Conservation (phyloP, 1,284 basidiomycete genomes). For the Anthracocystis walkeri region DNA sequence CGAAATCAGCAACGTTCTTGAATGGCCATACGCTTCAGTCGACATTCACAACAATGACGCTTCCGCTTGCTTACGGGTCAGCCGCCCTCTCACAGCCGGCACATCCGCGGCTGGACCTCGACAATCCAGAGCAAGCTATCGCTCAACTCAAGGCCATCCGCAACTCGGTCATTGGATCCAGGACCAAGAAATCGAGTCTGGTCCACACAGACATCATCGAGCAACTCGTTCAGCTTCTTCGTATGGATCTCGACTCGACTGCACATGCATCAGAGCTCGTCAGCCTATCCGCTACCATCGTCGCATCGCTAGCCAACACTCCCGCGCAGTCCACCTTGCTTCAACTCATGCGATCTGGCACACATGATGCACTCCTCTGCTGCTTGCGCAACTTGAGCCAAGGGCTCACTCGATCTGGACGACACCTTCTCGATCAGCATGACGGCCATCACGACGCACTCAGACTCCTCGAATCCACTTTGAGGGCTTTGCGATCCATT, state of each 20-base stretch:
- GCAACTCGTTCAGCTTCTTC: conserved; percentile 45
- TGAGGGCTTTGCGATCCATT: conserved; percentile 59
- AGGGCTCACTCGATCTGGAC: conserved; percentile 12
- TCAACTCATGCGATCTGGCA: conserved; percentile 43
- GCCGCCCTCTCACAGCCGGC: conserved; percentile 9
- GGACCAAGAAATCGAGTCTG: conserved; percentile 50
- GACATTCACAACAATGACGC: conserved; percentile 24
- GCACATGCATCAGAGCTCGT: conserved; percentile 34
- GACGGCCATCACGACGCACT: conserved; percentile 16
- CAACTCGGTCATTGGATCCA: conserved; percentile 54
- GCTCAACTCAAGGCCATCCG: conserved; percentile 47
- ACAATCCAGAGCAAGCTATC: conserved; percentile 31
- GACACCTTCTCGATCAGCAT: conserved; percentile 28
- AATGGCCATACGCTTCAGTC: not conserved
- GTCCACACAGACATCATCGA: conserved; percentile 44
- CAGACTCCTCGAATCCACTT: conserved; percentile 44
- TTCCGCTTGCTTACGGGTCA: conserved; percentile 16
- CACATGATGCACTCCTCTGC: conserved; percentile 45
- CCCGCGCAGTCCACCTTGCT: conserved; percentile 43
- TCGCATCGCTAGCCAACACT: conserved; percentile 51
- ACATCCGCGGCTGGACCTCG: conserved; percentile 30
- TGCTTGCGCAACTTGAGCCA: conserved; percentile 34
- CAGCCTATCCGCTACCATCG: conserved; percentile 46
- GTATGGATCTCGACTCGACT: conserved; percentile 32
- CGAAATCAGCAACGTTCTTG: not conserved